Percentiles rank a stretch among this genome's conserved stretches.
Evolutionary conservation across 768 basidiomycete genomes (phyloP).

Genomic region (Tulasnella sp.): DNA sequence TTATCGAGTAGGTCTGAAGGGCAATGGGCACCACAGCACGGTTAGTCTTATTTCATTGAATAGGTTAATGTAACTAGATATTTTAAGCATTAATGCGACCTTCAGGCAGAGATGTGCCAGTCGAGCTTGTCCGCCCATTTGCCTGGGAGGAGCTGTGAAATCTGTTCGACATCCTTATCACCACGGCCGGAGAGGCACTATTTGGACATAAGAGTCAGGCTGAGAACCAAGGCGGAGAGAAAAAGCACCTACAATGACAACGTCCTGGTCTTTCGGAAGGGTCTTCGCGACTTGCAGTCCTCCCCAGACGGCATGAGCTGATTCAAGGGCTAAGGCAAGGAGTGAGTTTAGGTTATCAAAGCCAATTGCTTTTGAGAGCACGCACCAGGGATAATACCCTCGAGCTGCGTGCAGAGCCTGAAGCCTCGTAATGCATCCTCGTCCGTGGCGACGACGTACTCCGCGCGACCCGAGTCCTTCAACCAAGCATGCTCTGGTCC

Average conservation of each 20-base stretch:
- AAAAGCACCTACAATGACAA: constrained; percentile 77
- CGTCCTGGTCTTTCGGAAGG: constrained; percentile 77
- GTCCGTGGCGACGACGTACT: constrained; percentile 92
- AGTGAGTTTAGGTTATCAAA: not conserved
- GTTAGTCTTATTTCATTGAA: not conserved
- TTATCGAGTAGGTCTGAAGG: too few relatives aligned
- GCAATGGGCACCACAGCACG: not conserved
- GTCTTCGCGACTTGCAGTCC: constrained; percentile 83
- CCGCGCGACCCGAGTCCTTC: constrained; percentile 91
- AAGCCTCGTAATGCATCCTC: constrained; percentile 93
- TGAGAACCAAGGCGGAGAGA: constrained; percentile 20
- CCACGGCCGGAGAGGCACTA: constrained; percentile 94
- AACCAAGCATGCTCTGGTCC: constrained; percentile 98
- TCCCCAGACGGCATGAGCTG: constrained; percentile 95
- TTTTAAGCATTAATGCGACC: not conserved
- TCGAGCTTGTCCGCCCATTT: constrained; percentile 94
- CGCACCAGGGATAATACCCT: constrained; percentile 94
- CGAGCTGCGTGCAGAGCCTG: constrained; percentile 84
- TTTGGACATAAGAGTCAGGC: not conserved
- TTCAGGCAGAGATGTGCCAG: constrained; percentile 68
- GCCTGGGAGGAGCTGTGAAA: constrained; percentile 85
- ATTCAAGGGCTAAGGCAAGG: constrained; percentile 75
- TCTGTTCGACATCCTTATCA: constrained; percentile 97
- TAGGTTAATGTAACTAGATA: not conserved
- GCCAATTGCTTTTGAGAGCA: not conserved